Evolutionary conservation across 805 yeast genomes (phyloP), one percentile per base, ranked within the genome.

Genomic region (Sugiyamaella qingdaonensis): DNA sequence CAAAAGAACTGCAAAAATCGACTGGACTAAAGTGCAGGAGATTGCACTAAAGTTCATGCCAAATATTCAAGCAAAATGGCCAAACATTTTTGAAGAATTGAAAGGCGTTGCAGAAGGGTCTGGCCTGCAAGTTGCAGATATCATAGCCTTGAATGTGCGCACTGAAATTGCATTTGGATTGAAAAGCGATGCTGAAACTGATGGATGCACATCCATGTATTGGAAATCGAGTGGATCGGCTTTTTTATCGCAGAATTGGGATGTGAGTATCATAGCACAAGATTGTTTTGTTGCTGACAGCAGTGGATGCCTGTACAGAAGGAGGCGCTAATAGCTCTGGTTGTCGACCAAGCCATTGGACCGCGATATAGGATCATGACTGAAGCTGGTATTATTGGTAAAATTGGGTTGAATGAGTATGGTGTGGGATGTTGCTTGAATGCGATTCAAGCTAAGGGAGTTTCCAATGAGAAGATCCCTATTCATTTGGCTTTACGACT

Each of bases 211-310:
- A 1, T 68, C 59, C 54, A 64, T 54, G 63, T 70, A 58, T 36
- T 61, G 58, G 62, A 63, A 51, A 16, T 44, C 36, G 11, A 58
- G 35, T 51, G 65, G 34, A 58, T 58, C 37, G 39, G 64, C 53
- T 45, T 58, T 56, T 61, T 64, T 57, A 60, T 69, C 54, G 24
- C 77, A 73, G 58, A 73, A 72, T 55, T 73, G 77, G 77, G 77
- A 73, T 57, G 50, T 49, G 36, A 45, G 51, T 44, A 42, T n/a
- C 4, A 19, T n/a, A 8, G 10, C n/a, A 27, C n/a, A 41, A 10
- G 5, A 44, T 35, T 46, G 34, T 27, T 43, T 14, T 46, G 34
- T 27, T 43, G 7, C 52, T 49, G 44, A 49, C 48, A 4, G 18
- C 19, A 49, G 50, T 73, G 77, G 77, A 61, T 64, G 50, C 54